Evolutionary conservation across 2,329 filamentous ascomycete genomes (phyloP).

Genomic region (Didymellaceae sp.): DNA sequence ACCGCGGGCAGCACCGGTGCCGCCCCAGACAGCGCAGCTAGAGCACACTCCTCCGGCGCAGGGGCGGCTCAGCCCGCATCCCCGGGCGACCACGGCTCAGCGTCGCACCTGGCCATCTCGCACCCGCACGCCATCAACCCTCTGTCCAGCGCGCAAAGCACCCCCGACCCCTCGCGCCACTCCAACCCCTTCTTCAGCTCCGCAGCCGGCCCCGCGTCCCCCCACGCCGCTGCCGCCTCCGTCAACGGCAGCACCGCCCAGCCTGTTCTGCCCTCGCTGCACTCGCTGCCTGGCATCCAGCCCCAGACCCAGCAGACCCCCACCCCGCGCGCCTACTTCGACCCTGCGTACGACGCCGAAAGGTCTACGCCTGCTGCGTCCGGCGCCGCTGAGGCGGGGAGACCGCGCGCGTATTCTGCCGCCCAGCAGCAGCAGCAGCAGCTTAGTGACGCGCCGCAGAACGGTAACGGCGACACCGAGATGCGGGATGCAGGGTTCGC

Average conservation of each 20-base stretch:
- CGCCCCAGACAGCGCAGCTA: background rate
- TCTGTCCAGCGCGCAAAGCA: conserved; percentile 48
- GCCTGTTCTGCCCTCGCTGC: conserved; percentile 31
- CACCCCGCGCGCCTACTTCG: conserved; percentile 38
- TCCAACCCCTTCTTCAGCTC: conserved; percentile 41
- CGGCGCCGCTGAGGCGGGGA: conserved; percentile 30
- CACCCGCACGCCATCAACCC: conserved; percentile 34
- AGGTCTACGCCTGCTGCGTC: conserved; percentile 25
- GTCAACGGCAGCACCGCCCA: conserved; percentile 46
- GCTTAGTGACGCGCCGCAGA: conserved; percentile 35
- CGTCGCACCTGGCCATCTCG: conserved; percentile 17
- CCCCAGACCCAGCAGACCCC: conserved; percentile 25
- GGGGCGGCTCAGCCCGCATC: conserved; percentile 20
- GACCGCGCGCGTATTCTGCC: conserved; percentile 39
- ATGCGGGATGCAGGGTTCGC: conserved; percentile 51
- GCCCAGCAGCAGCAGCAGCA: conserved; percentile 30
- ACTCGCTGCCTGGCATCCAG: conserved; percentile 36
- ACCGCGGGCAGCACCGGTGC: conserved; percentile 23
- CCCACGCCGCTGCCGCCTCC: conserved; percentile 26
- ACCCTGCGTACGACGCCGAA: conserved; percentile 43
- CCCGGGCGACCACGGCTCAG: conserved; percentile 22
- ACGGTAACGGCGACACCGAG: conserved; percentile 51
- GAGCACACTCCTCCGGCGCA: background rate
- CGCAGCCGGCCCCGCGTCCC: conserved; percentile 31
- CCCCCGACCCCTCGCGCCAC: conserved; percentile 43